These are phyloP conservation scores for Fusarium tuaranense DNA, from an alignment of 2,329 filamentous ascomycete genomes.

Conservation along the genomic window DNA sequence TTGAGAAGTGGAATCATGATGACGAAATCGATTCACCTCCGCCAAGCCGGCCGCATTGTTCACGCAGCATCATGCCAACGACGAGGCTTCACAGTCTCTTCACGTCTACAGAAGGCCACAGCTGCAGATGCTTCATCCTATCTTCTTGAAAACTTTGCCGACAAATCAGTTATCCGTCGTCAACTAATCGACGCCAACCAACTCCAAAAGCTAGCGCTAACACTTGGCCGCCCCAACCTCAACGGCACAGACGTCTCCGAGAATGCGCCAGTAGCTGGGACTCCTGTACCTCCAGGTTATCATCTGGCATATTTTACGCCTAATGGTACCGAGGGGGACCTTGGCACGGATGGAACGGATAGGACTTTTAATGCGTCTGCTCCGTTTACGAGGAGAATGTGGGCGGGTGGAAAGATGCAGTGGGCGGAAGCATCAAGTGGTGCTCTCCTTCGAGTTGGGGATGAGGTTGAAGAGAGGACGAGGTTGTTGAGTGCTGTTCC, in stretches of 20 bases:
- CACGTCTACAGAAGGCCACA: conserved; percentile 19
- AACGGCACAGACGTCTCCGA: conserved; percentile 53
- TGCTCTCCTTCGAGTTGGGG: conserved; percentile 61
- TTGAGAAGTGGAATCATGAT: neutral
- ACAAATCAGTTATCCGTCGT: conserved; percentile 43
- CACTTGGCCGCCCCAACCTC: conserved; percentile 63
- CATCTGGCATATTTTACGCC: conserved; percentile 75
- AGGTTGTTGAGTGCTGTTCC: conserved; percentile 63
- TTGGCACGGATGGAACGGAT: conserved; percentile 72
- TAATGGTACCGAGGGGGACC: conserved; percentile 61
- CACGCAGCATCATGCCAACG: conserved; percentile 18
- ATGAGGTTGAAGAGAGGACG: conserved; percentile 68
- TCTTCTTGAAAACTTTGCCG: conserved; percentile 47
- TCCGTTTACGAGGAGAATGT: conserved; percentile 75
- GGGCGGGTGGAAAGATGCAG: conserved; percentile 71
- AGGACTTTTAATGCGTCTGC: conserved; percentile 67
- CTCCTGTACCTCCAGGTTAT: conserved; percentile 68
- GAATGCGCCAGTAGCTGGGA: conserved; percentile 54
- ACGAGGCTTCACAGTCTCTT: conserved; percentile 27
- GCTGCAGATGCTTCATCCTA: conserved; percentile 48
- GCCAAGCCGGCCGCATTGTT: conserved; percentile 15
- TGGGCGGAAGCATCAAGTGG: conserved; percentile 52
- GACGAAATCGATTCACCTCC: conserved; percentile 8
- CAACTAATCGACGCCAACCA: conserved; percentile 73
- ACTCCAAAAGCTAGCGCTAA: conserved; percentile 70